phyloP scores from a whole-genome alignment of 768 basidiomycete species.

The Trametes coccinea region DNA sequence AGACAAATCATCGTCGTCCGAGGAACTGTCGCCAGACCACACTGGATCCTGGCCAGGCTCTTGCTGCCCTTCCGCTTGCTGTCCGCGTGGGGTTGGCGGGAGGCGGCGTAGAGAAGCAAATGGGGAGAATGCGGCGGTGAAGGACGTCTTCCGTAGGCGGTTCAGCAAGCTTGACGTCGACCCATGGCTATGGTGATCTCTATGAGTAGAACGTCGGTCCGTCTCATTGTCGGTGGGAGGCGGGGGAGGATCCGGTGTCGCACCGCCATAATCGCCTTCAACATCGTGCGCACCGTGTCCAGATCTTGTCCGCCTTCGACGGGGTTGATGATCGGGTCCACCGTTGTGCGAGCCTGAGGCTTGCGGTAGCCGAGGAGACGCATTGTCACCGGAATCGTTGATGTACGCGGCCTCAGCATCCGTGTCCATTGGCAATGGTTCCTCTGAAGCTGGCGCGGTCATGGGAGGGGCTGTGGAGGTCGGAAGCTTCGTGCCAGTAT shows the following conservation, averaged over 20 bases:
- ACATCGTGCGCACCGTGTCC: not conserved
- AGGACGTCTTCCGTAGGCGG: constrained; percentile 27
- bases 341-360: not conserved
- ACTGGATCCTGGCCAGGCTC: constrained; percentile 10
- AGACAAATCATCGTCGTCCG: constrained; percentile 30
- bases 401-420: constrained; percentile 75
- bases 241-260: constrained; percentile 24
- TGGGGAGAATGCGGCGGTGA: constrained; percentile 24
- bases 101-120: constrained; percentile 26
- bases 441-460: constrained; percentile 44
- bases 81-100: too few relatives aligned
- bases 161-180: constrained; percentile 21
- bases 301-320: not conserved
- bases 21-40: constrained; percentile 31
- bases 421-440: constrained; percentile 72
- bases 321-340: not conserved
- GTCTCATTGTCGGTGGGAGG: constrained; percentile 15
- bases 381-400: constrained; percentile 32
- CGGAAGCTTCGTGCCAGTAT: constrained; percentile 29
- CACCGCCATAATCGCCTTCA: constrained; percentile 18
- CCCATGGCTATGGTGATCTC: not conserved
- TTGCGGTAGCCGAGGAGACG: not conserved
- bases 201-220: constrained; percentile 5
- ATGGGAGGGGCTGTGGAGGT: constrained; percentile 10
- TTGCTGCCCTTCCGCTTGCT: not conserved